Conservation (phyloP, 148 eudicot species). For the Camellia japonica region DNA sequence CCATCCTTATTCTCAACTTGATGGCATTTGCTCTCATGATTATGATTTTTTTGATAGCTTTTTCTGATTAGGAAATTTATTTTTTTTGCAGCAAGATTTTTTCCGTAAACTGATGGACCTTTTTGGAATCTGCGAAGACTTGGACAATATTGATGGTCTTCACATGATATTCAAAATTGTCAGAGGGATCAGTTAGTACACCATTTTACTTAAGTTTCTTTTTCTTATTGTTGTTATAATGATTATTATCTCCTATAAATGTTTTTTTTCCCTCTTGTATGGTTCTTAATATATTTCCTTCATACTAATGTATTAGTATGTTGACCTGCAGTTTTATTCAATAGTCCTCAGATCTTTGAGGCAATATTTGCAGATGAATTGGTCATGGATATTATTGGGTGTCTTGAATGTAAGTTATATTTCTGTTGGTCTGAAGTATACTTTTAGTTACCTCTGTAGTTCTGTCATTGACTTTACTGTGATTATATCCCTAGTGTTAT, state of each 20-base stretch:
- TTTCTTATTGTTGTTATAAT: not conserved
- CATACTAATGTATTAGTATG: constrained; percentile 14
- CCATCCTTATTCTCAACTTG: not conserved
- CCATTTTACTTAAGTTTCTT: constrained; percentile 9
- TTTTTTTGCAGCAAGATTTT: constrained; percentile 72
- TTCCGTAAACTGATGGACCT: constrained; percentile 81
- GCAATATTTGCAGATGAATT: constrained; percentile 81
- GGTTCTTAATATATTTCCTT: not conserved
- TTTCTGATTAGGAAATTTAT: not conserved
- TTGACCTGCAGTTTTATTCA: constrained; percentile 76
- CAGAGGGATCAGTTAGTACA: constrained; percentile 72
- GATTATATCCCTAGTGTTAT: not conserved
- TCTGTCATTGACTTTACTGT: not conserved
- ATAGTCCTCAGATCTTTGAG: constrained; percentile 80
- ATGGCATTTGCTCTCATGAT: not conserved
- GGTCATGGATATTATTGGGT: constrained; percentile 81
- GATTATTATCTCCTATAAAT: not conserved
- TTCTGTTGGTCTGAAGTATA: not conserved
- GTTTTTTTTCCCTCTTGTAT: not conserved
- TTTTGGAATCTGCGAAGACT: constrained; percentile 83
- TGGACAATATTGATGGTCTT: constrained; percentile 77
- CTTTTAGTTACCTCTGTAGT: constrained; percentile 2
- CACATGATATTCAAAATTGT: constrained; percentile 81
- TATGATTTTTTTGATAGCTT: not conserved
- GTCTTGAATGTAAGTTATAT: constrained; percentile 82